Base-by-base conservation (phyloP, 345 rosid species). In the Eucalyptus tenuipes region DNA sequence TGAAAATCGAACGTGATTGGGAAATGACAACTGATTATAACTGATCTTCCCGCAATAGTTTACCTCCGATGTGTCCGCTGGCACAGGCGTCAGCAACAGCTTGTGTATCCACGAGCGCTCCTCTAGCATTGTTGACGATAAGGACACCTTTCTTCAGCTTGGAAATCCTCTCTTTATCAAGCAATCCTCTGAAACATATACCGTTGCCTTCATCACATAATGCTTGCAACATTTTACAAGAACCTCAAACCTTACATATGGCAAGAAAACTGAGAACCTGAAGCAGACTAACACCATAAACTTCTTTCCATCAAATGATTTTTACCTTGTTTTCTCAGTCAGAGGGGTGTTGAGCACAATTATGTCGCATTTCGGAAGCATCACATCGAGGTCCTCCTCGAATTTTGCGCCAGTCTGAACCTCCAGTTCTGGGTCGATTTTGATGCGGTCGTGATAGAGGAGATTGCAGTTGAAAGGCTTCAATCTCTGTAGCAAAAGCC, bases 61-160 rank as follows among this genome's bases (percentile, higher is more conserved):
- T 87, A 94, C 97, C 99, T 90, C 93, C 99, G 88, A 97, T 94
- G 22, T 95, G 99, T 88, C 99, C 99, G 86, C 94, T 96, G 47
- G 95, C 88, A 86, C 94, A 94, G 44, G 97, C 99, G 66, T 97
- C 96, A 6, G 91, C 99, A 90, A 97, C 97, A 12, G 99, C 97
- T 88, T 96, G 97, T 12, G 95, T 93, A 27, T 97, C 98, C 97
- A 95, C 94, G 80, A 97, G 95, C 59, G 99, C 98, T 90, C 97
- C 99, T 90, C 99, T 94, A 47, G 99, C 99, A 91, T 97, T 97
- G 91, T 97, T 97, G 85, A 97, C 99, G 85, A 97, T 94, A 48
- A 94, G 88, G 50, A 96, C 99, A 7, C 98, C 99, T 90, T 92
- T 96, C 96, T 97, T 97, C 95, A 96, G 12, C 91, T 96, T 97